Base-by-base conservation (phyloP, 1,284 basidiomycete genomes). In the Cronartium ribicola region DNA sequence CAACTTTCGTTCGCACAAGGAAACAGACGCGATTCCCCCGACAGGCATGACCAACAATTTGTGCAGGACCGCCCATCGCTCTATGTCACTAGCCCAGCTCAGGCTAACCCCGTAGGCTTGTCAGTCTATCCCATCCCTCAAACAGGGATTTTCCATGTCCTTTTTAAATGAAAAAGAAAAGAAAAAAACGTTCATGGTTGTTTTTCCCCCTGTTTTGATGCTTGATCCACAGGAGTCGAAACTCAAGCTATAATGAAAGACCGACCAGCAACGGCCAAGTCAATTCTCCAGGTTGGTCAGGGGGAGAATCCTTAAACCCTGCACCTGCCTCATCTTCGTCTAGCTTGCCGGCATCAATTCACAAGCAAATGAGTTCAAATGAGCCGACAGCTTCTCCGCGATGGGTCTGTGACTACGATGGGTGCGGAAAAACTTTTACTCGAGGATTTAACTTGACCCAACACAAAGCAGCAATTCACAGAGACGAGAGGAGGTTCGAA, bases 371-470 rank as follows among this genome's bases (percentile, higher is more conserved):
- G 5, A 51, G 20, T 20, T 51, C 20, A 5, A 51, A 13, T 51
- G 48, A 51, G 4, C 48, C 48, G 20, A 20, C 10, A 3, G 14
- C 48, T 13, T 20, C 48, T 13, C 48, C 59, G 11, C 13, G 22
- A 22, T 60, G 59, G 59, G 59, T 37, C 11, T 60, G 59, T 60
- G 59, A 60, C 14, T 22, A 29, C 5, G 59, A 4, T 60, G 70
- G 70, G n/a, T 73, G 70, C 51, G 63, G 63, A 22, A 73, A 73
- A 66, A 64, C 70, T 1, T 73, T 73, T 40, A 73, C 63, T 14
- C 62, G 70, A n/a, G 63, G 63, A 29, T 73, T 73, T 37, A 73
- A 73, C 60, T 39, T 73, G 7, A 73, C 70, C 2, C 70, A 73
- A 20, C 70, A 73, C 44, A 73, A 64, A 60, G 62, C 70, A 1